Evolutionary conservation across 192 early-diverging fungal species (phyloP).

Genomic region (Entomortierella lignicola): DNA sequence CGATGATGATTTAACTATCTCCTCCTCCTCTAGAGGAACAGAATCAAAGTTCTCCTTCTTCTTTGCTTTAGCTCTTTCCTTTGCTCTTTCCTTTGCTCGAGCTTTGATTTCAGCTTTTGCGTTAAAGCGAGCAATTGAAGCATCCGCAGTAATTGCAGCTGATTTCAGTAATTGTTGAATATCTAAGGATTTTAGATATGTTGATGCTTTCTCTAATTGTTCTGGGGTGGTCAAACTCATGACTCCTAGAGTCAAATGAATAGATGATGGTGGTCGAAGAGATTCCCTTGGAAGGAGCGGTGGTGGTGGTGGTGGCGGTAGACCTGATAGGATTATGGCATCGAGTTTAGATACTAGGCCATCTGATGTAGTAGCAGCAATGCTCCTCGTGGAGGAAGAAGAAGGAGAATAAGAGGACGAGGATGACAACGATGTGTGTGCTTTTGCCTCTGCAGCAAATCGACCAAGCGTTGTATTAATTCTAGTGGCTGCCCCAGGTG

Average conservation of each 20-base stretch:
- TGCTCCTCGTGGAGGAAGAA: not conserved
- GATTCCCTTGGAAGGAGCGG: slow-evolving; percentile 7
- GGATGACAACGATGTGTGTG: not conserved
- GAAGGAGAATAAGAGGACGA: not conserved
- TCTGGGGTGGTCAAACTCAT: slow-evolving; percentile 1
- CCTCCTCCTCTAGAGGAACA: too few species aligned
- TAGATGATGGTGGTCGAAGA: not conserved
- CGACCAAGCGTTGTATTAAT: slow-evolving; percentile 1
- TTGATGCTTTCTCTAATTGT: not conserved
- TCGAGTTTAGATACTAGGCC: not conserved
- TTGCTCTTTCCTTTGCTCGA: not conserved
- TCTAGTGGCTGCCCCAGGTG: not conserved
- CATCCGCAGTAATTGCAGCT: not conserved
- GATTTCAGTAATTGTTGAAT: not conserved
- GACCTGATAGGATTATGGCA: not conserved
- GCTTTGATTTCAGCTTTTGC: not conserved
- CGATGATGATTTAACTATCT: too few species aligned
- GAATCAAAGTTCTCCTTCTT: not conserved
- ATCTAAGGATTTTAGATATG: slow-evolving; percentile 6
- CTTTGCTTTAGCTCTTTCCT: not conserved
- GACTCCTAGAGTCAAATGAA: slow-evolving; percentile 15
- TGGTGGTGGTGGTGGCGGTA: not conserved
- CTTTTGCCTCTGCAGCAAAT: slow-evolving; percentile 12
- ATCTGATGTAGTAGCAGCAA: not conserved
- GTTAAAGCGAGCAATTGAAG: not conserved